phyloP scores from a whole-genome alignment of 1,284 basidiomycete genomes.

The Pseudozyma flocculosa region DNA sequence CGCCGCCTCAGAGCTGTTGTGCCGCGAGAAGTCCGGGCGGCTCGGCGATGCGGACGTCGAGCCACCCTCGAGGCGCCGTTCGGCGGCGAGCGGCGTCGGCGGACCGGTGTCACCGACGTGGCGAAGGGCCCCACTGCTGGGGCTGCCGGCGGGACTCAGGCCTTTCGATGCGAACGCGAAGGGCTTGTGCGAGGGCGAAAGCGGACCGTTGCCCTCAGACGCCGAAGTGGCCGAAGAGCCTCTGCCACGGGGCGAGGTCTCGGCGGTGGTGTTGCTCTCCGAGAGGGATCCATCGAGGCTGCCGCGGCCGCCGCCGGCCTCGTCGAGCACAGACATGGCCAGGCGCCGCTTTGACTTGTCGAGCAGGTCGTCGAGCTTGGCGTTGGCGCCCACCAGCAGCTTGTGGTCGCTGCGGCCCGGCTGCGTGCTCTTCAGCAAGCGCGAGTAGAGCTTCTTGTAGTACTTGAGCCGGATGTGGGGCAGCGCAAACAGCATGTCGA shows the following conservation, averaged over 20 bases:
- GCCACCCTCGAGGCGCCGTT: background rate
- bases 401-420: constrained; percentile 85
- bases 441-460: constrained; percentile 86
- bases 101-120: background rate
- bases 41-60: background rate
- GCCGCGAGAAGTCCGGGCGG: too few relatives aligned
- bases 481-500: constrained; percentile 82
- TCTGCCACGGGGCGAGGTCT: constrained; percentile 26
- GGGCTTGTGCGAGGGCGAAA: background rate
- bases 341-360: constrained; percentile 62
- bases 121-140: background rate
- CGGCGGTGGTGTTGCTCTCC: constrained; percentile 32
- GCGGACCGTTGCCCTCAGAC: constrained; percentile 8
- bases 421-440: constrained; percentile 81
- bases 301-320: constrained; percentile 21
- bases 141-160: background rate
- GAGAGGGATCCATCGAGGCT: constrained; percentile 37
- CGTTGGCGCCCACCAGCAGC: constrained; percentile 75
- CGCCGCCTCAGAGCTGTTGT: background rate
- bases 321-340: constrained; percentile 35
- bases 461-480: constrained; percentile 83
- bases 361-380: constrained; percentile 75
- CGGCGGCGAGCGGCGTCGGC: background rate
- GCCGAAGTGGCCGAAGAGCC: constrained; percentile 43
- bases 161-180: background rate